A percentile compares a stretch with the other conserved stretches of the same genome.
Conservation (phyloP, 1,284 basidiomycete species). For the Naganishia sp. region DNA sequence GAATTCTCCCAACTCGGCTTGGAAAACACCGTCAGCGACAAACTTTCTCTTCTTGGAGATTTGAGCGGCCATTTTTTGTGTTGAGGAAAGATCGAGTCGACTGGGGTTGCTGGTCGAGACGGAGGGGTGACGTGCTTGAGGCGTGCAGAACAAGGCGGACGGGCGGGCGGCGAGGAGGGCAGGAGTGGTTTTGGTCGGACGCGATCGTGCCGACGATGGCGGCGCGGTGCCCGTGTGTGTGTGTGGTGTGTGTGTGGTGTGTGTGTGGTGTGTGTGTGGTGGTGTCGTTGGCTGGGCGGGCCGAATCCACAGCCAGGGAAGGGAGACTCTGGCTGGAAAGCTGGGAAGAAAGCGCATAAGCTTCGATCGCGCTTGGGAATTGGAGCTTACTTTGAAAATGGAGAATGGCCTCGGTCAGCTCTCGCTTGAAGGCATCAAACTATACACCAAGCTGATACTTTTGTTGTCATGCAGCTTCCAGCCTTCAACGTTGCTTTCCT, state of each 20-base stretch:
- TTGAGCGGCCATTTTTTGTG: constrained; percentile 56
- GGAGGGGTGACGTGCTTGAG: constrained; percentile 18
- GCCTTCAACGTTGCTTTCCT: too few species aligned
- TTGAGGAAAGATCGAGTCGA: constrained; percentile 13
- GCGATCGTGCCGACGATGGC: constrained; percentile 3
- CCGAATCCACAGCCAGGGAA: neutral
- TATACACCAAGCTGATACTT: too few species aligned
- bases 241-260: too few species aligned
- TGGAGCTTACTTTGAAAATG: neutral
- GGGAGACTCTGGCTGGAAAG: neutral
- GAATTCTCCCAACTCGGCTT: constrained; percentile 97
- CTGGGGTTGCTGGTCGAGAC: neutral
- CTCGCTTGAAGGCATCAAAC: too few species aligned
- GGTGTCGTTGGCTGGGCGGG: neutral
- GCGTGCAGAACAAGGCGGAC: constrained; percentile 5
- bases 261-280: too few species aligned
- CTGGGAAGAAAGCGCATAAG: neutral
- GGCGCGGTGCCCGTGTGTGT: neutral
- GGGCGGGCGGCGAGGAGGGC: neutral
- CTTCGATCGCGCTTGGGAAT: neutral
- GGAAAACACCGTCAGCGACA: constrained; percentile 97
- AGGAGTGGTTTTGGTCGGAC: constrained; percentile 2
- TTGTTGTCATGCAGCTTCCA: too few species aligned
- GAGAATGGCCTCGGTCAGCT: too few species aligned
- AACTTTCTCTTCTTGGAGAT: constrained; percentile 97